A percentile compares a stretch with the other conserved stretches of the same genome.
Evolutionary conservation across 176 grass and related monocot species (phyloP).

Genomic region (Carex myosuroides): DNA sequence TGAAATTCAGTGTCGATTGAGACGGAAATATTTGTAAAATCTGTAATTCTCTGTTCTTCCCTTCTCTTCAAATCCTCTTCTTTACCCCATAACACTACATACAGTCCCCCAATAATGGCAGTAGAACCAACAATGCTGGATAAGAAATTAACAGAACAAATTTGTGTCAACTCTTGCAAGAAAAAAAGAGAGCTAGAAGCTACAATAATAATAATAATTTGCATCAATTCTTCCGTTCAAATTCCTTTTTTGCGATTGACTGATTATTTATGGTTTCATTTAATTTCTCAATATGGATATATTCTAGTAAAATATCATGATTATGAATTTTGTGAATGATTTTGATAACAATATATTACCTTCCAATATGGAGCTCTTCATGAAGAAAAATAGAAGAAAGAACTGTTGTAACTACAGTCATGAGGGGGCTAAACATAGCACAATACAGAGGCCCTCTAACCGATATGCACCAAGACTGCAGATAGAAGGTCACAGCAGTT

Average conservation of each 20-base stretch:
- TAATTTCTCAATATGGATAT: background rate
- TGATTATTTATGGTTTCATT: background rate
- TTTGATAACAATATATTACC: constrained; percentile 2
- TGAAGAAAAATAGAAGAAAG: constrained; percentile 33
- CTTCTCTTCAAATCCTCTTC: constrained; percentile 5
- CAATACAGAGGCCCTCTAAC: constrained; percentile 58
- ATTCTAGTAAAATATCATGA: background rate
- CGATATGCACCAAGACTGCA: constrained; percentile 62
- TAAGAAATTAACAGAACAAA: background rate
- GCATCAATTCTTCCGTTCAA: too few species aligned
- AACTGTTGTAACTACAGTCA: constrained; percentile 44
- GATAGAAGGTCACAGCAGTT: constrained; percentile 56
- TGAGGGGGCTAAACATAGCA: constrained; percentile 64
- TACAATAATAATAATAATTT: background rate
- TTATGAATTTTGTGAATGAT: background rate
- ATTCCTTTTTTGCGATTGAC: too few species aligned
- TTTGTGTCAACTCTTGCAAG: background rate
- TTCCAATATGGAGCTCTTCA: constrained; percentile 57
- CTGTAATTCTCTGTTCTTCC: background rate
- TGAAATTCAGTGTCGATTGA: background rate
- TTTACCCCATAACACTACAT: constrained; percentile 41
- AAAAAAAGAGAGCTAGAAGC: background rate
- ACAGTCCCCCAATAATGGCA: constrained; percentile 26
- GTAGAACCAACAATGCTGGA: constrained; percentile 26
- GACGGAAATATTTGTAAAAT: background rate